Base-by-base conservation (phyloP, 371 early-diverging fungal species). In the Mucor saturninus region DNA sequence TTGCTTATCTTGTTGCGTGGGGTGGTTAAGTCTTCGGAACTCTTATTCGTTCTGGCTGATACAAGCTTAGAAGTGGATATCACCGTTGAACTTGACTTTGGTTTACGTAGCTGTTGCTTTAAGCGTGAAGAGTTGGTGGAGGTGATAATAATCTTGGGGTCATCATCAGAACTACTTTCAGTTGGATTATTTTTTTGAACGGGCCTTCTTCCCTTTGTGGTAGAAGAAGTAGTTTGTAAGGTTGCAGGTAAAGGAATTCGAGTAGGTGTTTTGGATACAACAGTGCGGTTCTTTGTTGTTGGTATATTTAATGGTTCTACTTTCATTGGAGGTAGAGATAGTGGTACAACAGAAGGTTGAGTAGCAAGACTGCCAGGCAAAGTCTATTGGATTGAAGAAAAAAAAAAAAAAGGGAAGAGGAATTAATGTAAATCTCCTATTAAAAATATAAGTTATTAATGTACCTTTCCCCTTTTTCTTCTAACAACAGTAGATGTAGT, bases 401-500 rank as follows among this genome's bases (percentile, higher is more conserved):
- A 43, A 43, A 43, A 15, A n/a, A 5, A 43, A 26, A 11, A 48
- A 48, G 26, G 26, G 21, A 48, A 32, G 11, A 26, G 31, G 14
- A 46, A 14, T 21, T 2, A 56, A 45, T 21, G 13, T 39, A 31
- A 48, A 28, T 28, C 54, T 61, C 38, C 45, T 40, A 54, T 49
- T 54, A 49, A 55, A 56, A 32, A 35, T 35, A 37, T 50, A 42
- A 40, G 30, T 42, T 45, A 28, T 54, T 39, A 40, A 21, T 54
- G 61, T 77, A 81, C 81, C 75, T 78, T 78, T 49, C 78, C 81
- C 60, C 81, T 72, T 68, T 76, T 77, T 58, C 81, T 59, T 58
- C 45, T 61, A 14, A 38, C 46, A 3, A 54, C 50, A 14, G 61
- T 57, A 1, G 21, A 21, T 21, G 38, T 26, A 4, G 43, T 31